Conservation (phyloP, 2,329 filamentous ascomycete genomes). For the Leptosphaerulina australis region DNA sequence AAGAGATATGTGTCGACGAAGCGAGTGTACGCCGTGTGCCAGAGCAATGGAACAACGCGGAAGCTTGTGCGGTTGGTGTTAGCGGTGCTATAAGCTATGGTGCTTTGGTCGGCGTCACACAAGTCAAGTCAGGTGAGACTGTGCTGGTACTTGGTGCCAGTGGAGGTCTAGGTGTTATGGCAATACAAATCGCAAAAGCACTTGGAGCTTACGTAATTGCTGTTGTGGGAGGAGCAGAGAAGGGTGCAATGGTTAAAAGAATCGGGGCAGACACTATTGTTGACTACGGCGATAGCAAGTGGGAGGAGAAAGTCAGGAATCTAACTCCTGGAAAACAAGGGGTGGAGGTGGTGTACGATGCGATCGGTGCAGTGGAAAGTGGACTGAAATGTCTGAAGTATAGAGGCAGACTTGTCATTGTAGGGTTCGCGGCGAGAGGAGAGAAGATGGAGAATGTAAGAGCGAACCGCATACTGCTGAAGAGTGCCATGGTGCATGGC, state of each 20-base stretch:
- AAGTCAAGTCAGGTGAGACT: slow-evolving; percentile 54
- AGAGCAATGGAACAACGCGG: slow-evolving; percentile 52
- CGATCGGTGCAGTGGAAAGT: slow-evolving; percentile 62
- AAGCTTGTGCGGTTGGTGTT: slow-evolving; percentile 61
- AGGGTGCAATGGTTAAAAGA: slow-evolving; percentile 51
- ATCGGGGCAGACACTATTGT: slow-evolving; percentile 54
- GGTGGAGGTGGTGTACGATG: slow-evolving; percentile 64
- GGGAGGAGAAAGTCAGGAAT: slow-evolving; percentile 59
- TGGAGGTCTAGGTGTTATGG: slow-evolving; percentile 62
- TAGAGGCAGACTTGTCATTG: slow-evolving; percentile 60
- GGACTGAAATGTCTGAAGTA: slow-evolving; percentile 62
- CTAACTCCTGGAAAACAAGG: slow-evolving; percentile 57
- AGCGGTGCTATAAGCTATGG: slow-evolving; percentile 63
- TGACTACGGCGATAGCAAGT: slow-evolving; percentile 51
- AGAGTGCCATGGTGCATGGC: slow-evolving; percentile 32
- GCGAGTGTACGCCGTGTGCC: slow-evolving; percentile 55
- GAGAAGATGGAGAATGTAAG: slow-evolving; percentile 57
- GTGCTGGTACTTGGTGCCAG: slow-evolving; percentile 63
- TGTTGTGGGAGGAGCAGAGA: slow-evolving; percentile 56
- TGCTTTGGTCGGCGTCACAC: slow-evolving; percentile 53
- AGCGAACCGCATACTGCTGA: slow-evolving; percentile 33
- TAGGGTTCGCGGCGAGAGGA: slow-evolving; percentile 63
- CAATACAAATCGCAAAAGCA: slow-evolving; percentile 61
- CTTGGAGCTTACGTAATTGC: slow-evolving; percentile 61
- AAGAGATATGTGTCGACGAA: slow-evolving; percentile 55